Percentiles rank a stretch among this genome's conserved stretches.
Evolutionary conservation across 2,329 filamentous ascomycete genomes (phyloP).

Genomic region (Ilyonectria sp.): DNA sequence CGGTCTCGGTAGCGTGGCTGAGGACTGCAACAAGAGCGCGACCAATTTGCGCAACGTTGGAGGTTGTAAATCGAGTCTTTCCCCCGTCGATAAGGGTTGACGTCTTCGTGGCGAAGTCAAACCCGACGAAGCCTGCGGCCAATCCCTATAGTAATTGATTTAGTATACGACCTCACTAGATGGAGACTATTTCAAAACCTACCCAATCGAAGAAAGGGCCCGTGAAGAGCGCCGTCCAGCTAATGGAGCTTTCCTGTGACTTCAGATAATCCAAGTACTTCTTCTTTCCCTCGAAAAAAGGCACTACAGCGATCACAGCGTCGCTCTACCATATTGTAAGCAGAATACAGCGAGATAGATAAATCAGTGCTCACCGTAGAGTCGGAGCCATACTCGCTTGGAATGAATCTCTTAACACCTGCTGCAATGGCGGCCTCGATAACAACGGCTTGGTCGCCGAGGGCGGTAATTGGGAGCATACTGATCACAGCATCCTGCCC

Average conservation of each 20-base stretch:
- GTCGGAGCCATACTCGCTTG: neutral
- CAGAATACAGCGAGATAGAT: neutral
- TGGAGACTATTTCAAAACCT: neutral
- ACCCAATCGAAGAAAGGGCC: neutral
- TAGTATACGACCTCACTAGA: neutral
- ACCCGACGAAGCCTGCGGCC: slow-evolving; percentile 12
- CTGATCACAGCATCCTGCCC: neutral
- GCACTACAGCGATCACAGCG: neutral
- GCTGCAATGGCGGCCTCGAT: neutral
- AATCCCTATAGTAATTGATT: neutral
- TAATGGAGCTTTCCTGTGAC: neutral
- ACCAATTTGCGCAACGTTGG: neutral
- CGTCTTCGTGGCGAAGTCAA: slow-evolving; percentile 6
- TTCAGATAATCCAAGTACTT: neutral
- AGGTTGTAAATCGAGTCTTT: neutral
- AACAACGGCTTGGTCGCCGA: neutral
- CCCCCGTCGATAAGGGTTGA: neutral
- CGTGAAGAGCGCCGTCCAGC: neutral
- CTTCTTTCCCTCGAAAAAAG: neutral
- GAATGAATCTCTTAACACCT: neutral
- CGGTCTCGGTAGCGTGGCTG: neutral
- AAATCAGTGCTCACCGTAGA: neutral
- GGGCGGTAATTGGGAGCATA: neutral
- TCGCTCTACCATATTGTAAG: neutral
- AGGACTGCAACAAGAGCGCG: neutral